Base-by-base conservation (phyloP, 2,329 filamentous ascomycete genomes). In the Alternaria incomplexa region DNA sequence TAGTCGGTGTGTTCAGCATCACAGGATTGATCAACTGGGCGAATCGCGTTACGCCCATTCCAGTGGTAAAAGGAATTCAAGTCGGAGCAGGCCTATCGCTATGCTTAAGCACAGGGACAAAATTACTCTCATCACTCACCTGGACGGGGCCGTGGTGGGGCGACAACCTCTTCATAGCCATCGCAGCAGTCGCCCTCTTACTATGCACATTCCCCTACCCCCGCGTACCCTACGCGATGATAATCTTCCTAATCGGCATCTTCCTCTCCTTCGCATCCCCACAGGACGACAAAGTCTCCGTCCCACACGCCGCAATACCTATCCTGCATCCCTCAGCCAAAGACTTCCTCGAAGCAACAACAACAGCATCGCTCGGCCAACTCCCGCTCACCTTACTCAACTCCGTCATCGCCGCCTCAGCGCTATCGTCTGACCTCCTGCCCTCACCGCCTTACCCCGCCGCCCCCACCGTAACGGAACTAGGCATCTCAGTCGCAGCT, bases 61-160 rank as follows among this genome's bases (percentile, higher is more conserved):
- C 94, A 0, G 91, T 98, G 0, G 90, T 98, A 56, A 97, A 97
- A 77, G 95, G 95, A 28, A 97, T 98, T 68, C 96, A 98, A 80
- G 88, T 97, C 51, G 95, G 95, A 40, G 95, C 95, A 5, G 95
- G 95, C 2, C 83, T 98, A 51, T 93, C 91, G 15, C 86, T 98
- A 15, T 87, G 93, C 57, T 86, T 97, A 61, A 91, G 92, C 12
- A 92, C 93, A 8, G 93, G 92, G 4, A 72, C 75, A 3, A 84
- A 85, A 0, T 85, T 96, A 61, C 84, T 96, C 12, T 83, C 85
- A 17, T 88, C 88, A 3, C 83, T 97, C 5, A 83, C 84, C 12
- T 97, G 93, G 93, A 81, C 84, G 1, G 76, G 81, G 5, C 88
- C 91, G 0, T 86, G 84, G 46, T 88, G 87, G 80, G 85, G 90